These are phyloP conservation scores for Backusella parvicylindrica DNA, from an alignment of 192 early-diverging fungal species.

Conservation along the genomic window DNA sequence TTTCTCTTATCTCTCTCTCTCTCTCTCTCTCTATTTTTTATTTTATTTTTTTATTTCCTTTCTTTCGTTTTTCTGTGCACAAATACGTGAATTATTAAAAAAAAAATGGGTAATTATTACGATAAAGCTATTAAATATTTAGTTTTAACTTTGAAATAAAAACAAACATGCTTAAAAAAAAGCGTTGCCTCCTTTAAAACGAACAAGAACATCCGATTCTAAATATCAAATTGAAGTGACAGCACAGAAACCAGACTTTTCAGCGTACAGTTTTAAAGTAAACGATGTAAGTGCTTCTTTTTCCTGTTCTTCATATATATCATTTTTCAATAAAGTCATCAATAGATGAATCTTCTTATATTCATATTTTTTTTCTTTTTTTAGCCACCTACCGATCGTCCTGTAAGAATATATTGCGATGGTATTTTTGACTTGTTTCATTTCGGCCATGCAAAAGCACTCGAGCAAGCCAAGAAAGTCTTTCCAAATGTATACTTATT, in stretches of 20 bases:
- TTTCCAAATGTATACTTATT: slow-evolving; percentile 70
- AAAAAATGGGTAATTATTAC: not conserved
- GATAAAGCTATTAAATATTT: not conserved
- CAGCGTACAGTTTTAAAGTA: not conserved
- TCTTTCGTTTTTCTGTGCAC: not conserved
- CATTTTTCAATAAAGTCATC: not conserved
- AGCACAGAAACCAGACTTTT: not conserved
- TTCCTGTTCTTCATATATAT: not conserved
- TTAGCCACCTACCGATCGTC: slow-evolving; percentile 55
- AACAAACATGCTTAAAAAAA: not conserved
- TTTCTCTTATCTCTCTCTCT: not conserved
- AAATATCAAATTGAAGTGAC: not conserved
- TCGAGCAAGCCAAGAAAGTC: slow-evolving; percentile 79
- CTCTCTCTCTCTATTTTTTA: not conserved
- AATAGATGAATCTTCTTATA: not conserved
- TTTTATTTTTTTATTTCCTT: not conserved
- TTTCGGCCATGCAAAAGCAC: slow-evolving; percentile 70
- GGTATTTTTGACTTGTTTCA: slow-evolving; percentile 83
- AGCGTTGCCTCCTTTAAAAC: not conserved
- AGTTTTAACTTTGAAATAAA: not conserved
- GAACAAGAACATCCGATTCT: not conserved
- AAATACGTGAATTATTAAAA: not conserved
- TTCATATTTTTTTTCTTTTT: not conserved
- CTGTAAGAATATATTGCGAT: slow-evolving; percentile 75
- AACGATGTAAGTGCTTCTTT: not conserved